Evolutionary conservation across 2,329 filamentous ascomycete species (phyloP).

Genomic region (Xylariaceae sp.): DNA sequence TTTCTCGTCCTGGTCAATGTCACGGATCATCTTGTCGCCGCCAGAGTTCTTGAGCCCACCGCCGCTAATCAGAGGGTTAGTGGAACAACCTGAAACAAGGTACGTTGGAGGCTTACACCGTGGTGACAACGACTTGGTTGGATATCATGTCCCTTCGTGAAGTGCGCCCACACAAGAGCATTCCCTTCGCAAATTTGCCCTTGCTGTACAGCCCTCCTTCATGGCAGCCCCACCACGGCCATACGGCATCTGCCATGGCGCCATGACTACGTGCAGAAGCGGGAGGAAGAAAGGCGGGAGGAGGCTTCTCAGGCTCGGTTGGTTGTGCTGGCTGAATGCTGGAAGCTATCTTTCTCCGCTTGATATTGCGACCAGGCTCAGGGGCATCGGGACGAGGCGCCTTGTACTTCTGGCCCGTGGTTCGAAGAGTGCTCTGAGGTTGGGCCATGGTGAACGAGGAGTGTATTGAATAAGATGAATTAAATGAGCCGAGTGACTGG

Average conservation of each 20-base stretch:
- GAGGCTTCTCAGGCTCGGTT: background rate
- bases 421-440: too few species aligned
- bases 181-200: background rate
- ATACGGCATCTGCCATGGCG: background rate
- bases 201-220: background rate
- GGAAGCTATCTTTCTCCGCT: background rate
- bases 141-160: background rate
- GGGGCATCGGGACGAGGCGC: background rate
- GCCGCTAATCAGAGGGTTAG: conserved; percentile 20
- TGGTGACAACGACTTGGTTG: background rate
- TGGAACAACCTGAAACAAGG: conserved; percentile 2
- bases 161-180: background rate
- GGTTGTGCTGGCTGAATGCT: background rate
- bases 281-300: background rate
- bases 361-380: background rate
- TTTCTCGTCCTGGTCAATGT: conserved; percentile 42
- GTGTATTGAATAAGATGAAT: too few species aligned
- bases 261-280: background rate
- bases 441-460: too few species aligned
- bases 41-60: conserved; percentile 26
- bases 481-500: too few species aligned
- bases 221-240: background rate
- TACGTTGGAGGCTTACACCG: background rate
- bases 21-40: conserved; percentile 43
- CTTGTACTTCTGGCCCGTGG: too few species aligned